Evolutionary conservation across 805 yeast genomes (phyloP), one percentile per base, ranked within the genome.

Genomic region (Candida endomychidarum): DNA sequence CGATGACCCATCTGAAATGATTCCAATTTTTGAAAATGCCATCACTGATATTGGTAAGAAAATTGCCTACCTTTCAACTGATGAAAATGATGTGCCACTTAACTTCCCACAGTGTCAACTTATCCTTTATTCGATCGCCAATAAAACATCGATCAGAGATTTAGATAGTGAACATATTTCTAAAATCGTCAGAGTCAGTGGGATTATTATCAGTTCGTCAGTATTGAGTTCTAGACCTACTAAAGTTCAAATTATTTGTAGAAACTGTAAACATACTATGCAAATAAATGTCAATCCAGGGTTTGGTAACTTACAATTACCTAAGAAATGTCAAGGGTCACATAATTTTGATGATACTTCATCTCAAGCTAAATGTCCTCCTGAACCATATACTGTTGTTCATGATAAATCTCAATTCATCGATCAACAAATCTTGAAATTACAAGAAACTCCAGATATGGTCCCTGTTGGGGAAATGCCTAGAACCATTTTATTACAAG

Each of bases 391-490:
- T 54, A 77, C 86, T 25, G 86, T 93, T 45, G 89, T 87, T 21
- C 99, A 93, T 63, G 98, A 93, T 59, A 86, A 87, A 56, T 88
- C 96, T 2, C 70, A 78, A n/a, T 93, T 90, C 61, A 83, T 93
- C 39, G 98, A 93, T 64, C 98, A 95, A 60, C 99, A 93, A 64
- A 81, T 84, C 21, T 74, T 93, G 54, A 93, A 93, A 61, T 72
- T 93, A 41, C 99, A 93, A 62, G 99, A 93, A 60, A 75, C 93
- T n/a, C 97, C 98, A 9, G 99, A 93, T 60, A 86, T 86, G 83
- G 97, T 93, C 2, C 99, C 99, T 1, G 96, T 93, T 20, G 99
- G 99, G 50, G 99, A 93, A 66, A 83, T 93, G 88, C 99, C 99
- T 7, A 79, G 99, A 51, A 95, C 93, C 55, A 83, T 93, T 28